These are phyloP conservation scores for barrel medic (Medicago truncatula) DNA, from an alignment of 306 rosid species.

Conservation along the genomic window MtrunA17r5.0-ANR NC_053046.1:17715501-17716000, in stretches of 20 bases:
- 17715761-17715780: slow-evolving; percentile 18
- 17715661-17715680: slow-evolving; percentile 25
- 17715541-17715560: not conserved
- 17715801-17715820: slow-evolving; percentile 6
- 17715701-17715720: slow-evolving; percentile 11
- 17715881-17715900: slow-evolving; percentile 17
- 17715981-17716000: slow-evolving; percentile 30
- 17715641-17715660: slow-evolving; percentile 18
- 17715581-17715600: slow-evolving; percentile 13
- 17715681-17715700: slow-evolving; percentile 32
- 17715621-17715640: slow-evolving; percentile 25
- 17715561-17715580: not conserved
- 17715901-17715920: not conserved
- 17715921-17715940: slow-evolving; percentile 10
- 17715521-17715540: slow-evolving; percentile 34
- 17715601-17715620: not conserved
- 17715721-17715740: slow-evolving; percentile 2
- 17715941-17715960: slow-evolving; percentile 5
- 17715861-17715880: not conserved
- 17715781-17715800: slow-evolving; percentile 21
- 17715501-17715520: slow-evolving; percentile 13
- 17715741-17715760: not conserved
- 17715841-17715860: not conserved
- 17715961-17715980: slow-evolving; percentile 11
- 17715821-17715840: not conserved